Percentiles rank a stretch among this genome's conserved stretches.
Conservation (phyloP, 31 red algal species). For the Asparagopsis taxiformis region DNA sequence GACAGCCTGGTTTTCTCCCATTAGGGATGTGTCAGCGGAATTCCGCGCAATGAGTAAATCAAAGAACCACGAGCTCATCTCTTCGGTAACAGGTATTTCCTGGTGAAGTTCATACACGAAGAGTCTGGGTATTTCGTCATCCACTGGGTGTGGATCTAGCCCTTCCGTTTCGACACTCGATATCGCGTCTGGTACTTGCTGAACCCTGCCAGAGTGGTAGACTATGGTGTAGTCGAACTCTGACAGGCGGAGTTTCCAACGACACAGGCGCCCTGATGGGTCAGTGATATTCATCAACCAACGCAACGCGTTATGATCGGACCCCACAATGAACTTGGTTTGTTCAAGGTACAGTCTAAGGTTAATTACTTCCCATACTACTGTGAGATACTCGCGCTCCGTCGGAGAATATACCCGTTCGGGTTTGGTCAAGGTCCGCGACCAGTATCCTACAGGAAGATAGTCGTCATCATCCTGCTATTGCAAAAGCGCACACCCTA, state of each 20-base stretch:
- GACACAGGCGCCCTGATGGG: not conserved
- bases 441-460: not conserved
- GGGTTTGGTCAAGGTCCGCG: not conserved
- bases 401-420: not conserved
- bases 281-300: slow-evolving; percentile 5
- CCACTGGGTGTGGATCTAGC: not conserved
- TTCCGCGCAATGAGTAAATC: not conserved
- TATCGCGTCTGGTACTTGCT: not conserved
- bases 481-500: not conserved
- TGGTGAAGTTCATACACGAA: not conserved
- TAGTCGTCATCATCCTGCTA: not conserved
- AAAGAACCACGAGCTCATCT: not conserved
- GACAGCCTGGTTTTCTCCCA: not conserved
- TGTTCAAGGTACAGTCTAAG: slow-evolving; percentile 3
- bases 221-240: slow-evolving; percentile 15
- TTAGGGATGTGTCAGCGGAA: not conserved
- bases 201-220: not conserved
- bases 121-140: not conserved
- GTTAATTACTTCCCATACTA: not conserved
- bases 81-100: not conserved
- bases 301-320: not conserved
- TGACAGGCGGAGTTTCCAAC: slow-evolving; percentile 1
- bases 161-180: not conserved
- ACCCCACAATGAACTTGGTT: not conserved
- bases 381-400: not conserved